These are phyloP conservation scores for Aspergillus brasiliensis DNA, from an alignment of 2,329 filamentous ascomycete species.

Conservation along the genomic window DNA sequence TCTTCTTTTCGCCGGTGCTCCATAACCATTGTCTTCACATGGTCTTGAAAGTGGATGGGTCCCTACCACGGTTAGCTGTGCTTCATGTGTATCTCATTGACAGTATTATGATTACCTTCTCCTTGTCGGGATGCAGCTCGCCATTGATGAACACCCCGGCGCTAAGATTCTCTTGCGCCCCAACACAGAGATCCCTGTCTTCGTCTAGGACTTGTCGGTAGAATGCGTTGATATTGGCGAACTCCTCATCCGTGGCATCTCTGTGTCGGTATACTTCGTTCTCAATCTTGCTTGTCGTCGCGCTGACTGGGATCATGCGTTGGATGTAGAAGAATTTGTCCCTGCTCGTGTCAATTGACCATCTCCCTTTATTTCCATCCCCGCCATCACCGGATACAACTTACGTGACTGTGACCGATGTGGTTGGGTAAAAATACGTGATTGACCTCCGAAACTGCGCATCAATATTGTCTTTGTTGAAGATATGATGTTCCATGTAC, in stretches of 20 bases:
- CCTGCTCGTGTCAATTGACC: slow-evolving; percentile 18
- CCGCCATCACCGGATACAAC: slow-evolving; percentile 19
- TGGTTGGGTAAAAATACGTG: slow-evolving; percentile 33
- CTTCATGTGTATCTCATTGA: slow-evolving; percentile 6
- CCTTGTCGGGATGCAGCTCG: slow-evolving; percentile 62
- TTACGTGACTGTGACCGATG: slow-evolving; percentile 36
- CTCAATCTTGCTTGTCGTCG: slow-evolving; percentile 56
- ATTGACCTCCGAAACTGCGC: slow-evolving; percentile 44
- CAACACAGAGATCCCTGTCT: slow-evolving; percentile 63
- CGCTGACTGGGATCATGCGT: slow-evolving; percentile 59
- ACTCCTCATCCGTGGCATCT: slow-evolving; percentile 59
- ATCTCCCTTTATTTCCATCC: neutral
- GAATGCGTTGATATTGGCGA: slow-evolving; percentile 58
- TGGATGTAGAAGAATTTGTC: slow-evolving; percentile 65
- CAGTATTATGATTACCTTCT: slow-evolving; percentile 44
- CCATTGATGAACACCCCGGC: slow-evolving; percentile 64
- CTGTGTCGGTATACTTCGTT: slow-evolving; percentile 67
- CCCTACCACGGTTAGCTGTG: slow-evolving; percentile 16
- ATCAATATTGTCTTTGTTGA: slow-evolving; percentile 52
- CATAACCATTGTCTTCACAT: slow-evolving; percentile 50
- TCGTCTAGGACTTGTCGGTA: slow-evolving; percentile 66
- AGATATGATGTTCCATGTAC: slow-evolving; percentile 55
- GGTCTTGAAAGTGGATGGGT: slow-evolving; percentile 57
- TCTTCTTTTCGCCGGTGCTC: slow-evolving; percentile 47
- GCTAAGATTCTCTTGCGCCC: slow-evolving; percentile 61